Evolutionary conservation across 257 asterid species (phyloP).

Genomic region (Salvia hispanica): DNA sequence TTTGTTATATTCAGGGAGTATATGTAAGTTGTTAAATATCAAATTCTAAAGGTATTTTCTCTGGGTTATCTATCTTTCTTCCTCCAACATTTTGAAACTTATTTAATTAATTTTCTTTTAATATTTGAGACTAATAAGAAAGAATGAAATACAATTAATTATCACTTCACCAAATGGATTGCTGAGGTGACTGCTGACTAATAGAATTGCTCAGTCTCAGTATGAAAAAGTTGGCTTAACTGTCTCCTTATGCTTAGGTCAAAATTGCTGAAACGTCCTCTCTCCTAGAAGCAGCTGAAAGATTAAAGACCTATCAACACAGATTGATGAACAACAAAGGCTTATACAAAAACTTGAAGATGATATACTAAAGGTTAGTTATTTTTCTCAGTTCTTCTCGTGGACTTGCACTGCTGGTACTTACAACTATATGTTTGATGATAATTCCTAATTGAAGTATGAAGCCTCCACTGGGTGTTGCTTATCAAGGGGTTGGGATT

Average conservation of each 20-base stretch:
- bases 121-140: not conserved
- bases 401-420: constrained; percentile 13
- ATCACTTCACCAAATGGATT: not conserved
- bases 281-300: constrained; percentile 82
- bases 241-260: constrained; percentile 54
- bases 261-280: constrained; percentile 80
- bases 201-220: not conserved
- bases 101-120: not conserved
- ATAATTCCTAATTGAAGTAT: constrained; percentile 9
- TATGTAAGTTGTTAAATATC: not conserved
- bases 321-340: constrained; percentile 74
- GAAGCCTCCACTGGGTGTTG: constrained; percentile 16
- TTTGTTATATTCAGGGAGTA: not conserved
- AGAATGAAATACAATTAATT: not conserved
- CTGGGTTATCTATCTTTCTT: not conserved
- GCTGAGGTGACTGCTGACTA: not conserved
- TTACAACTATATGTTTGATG: constrained; percentile 8
- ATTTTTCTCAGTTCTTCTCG: constrained; percentile 19
- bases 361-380: constrained; percentile 78
- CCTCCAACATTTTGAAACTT: not conserved
- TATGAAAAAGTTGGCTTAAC: constrained; percentile 10
- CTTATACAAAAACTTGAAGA: constrained; percentile 97
- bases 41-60: not conserved
- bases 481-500: constrained; percentile 20
- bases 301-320: constrained; percentile 66